Percentiles rank a stretch among this genome's conserved stretches.
Conservation (phyloP, 129 eudicot genomes). For the Pulicaria dysenterica region DNA sequence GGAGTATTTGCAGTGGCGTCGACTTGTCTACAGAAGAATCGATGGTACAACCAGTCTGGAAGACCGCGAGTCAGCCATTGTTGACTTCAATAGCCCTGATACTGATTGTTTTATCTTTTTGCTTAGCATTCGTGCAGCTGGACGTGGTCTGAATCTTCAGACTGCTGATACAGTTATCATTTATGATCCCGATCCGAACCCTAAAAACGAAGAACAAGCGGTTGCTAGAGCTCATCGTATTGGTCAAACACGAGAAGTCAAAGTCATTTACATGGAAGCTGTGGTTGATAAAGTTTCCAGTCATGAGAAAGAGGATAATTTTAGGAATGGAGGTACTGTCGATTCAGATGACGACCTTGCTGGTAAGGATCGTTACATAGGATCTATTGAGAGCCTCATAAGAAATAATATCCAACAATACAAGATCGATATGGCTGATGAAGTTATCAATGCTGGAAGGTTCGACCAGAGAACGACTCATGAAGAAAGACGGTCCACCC, state of each 20-base stretch:
- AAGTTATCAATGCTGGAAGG: slow-evolving; percentile 96
- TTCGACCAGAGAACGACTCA: slow-evolving; percentile 99
- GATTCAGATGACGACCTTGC: slow-evolving; percentile 97
- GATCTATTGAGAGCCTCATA: slow-evolving; percentile 90
- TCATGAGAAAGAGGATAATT: slow-evolving; percentile 88
- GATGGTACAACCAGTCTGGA: slow-evolving; percentile 93
- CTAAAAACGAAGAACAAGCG: slow-evolving; percentile 95
- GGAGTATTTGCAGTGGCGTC: slow-evolving; percentile 94
- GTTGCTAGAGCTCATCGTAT: slow-evolving; percentile 98
- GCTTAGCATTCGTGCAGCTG: slow-evolving; percentile 96
- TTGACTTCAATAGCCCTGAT: slow-evolving; percentile 76
- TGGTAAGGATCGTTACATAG: slow-evolving; percentile 93
- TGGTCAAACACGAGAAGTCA: slow-evolving; percentile 96
- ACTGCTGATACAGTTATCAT: slow-evolving; percentile 96
- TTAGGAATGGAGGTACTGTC: slow-evolving; percentile 59
- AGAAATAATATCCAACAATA: slow-evolving; percentile 94
- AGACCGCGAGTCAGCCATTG: slow-evolving; percentile 94
- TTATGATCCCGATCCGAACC: slow-evolving; percentile 97
- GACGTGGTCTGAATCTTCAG: slow-evolving; percentile 92
- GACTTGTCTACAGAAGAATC: slow-evolving; percentile 85
- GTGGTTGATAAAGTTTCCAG: slow-evolving; percentile 90
- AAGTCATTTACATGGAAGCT: slow-evolving; percentile 94
- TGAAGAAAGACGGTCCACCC: slow-evolving; percentile 90
- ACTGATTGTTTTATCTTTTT: slow-evolving; percentile 90
- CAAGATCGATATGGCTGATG: slow-evolving; percentile 99